Conservation (phyloP, 768 basidiomycete genomes). For the Macrolepiota fuliginosa region DNA sequence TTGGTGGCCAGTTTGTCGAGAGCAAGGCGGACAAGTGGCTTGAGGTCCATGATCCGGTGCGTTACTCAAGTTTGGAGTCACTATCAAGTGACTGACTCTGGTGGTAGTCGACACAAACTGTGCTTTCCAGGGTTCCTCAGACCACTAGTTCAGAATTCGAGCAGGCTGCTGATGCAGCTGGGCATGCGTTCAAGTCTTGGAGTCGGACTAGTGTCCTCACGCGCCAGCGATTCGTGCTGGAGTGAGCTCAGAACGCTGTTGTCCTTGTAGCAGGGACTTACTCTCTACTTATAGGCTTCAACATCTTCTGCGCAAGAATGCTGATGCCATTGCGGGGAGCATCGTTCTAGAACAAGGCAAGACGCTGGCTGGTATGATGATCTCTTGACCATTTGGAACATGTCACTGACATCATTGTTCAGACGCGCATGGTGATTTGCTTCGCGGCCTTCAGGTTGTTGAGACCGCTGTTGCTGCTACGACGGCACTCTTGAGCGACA, state of each 20-base stretch:
- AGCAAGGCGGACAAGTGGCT: slow-evolving; percentile 79
- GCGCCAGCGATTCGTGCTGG: slow-evolving; percentile 84
- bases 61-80: not conserved
- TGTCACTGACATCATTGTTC: not conserved
- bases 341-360: slow-evolving; percentile 97
- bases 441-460: slow-evolving; percentile 89
- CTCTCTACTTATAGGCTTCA: slow-evolving; percentile 62
- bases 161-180: slow-evolving; percentile 79
- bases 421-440: slow-evolving; percentile 95
- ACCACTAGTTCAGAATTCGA: slow-evolving; percentile 80
- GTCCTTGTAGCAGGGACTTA: not conserved
- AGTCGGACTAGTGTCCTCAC: slow-evolving; percentile 79
- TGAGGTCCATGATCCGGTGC: slow-evolving; percentile 86
- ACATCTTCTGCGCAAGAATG: slow-evolving; percentile 78
- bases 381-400: not conserved
- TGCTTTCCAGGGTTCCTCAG: slow-evolving; percentile 89
- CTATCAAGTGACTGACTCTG: not conserved
- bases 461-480: slow-evolving; percentile 82
- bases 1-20: slow-evolving; percentile 86
- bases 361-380: slow-evolving; percentile 70
- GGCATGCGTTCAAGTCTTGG: slow-evolving; percentile 87
- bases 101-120: slow-evolving; percentile 80
- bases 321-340: slow-evolving; percentile 81
- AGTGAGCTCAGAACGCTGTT: slow-evolving; percentile 50
- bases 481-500: slow-evolving; percentile 83